Conservation (phyloP, 2,329 filamentous ascomycete species). For the Neofusicoccum kwambonambiense region DNA sequence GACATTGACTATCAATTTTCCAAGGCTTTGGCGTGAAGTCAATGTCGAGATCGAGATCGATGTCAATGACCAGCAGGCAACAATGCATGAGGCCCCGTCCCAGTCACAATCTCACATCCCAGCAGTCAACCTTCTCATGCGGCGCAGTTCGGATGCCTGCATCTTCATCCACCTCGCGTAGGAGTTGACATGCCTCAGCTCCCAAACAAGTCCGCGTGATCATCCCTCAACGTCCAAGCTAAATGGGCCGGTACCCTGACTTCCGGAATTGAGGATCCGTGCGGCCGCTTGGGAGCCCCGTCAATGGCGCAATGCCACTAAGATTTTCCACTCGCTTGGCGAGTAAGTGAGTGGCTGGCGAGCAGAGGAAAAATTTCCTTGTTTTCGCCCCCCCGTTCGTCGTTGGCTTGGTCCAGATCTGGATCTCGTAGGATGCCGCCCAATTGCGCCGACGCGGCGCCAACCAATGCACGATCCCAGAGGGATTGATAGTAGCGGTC, state of each 20-base stretch:
- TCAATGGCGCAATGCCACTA: conserved; percentile 1
- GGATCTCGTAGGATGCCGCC: neutral
- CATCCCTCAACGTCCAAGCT: neutral
- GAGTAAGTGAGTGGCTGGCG: neutral
- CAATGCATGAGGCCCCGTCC: neutral
- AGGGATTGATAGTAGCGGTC: neutral
- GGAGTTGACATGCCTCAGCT: neutral
- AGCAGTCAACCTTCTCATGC: neutral
- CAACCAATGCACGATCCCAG: neutral
- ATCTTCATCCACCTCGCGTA: neutral
- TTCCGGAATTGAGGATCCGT: conserved; percentile 1
- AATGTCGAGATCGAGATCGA: too few species aligned
- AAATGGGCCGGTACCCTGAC: neutral
- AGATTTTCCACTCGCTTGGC: neutral
- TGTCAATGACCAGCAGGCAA: neutral
- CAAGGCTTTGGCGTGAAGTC: too few species aligned
- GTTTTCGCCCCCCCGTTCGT: neutral
- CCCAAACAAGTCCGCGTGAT: neutral
- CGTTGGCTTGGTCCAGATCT: neutral
- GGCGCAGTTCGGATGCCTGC: neutral
- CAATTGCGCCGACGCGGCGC: neutral
- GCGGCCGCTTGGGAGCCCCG: neutral
- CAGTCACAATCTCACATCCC: neutral
- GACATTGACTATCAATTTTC: too few species aligned
- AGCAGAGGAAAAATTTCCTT: neutral